Percentiles rank a stretch among this genome's conserved stretches.
Evolutionary conservation across 2,329 filamentous ascomycete genomes (phyloP).

Genomic region (Nothopassalora personata): DNA sequence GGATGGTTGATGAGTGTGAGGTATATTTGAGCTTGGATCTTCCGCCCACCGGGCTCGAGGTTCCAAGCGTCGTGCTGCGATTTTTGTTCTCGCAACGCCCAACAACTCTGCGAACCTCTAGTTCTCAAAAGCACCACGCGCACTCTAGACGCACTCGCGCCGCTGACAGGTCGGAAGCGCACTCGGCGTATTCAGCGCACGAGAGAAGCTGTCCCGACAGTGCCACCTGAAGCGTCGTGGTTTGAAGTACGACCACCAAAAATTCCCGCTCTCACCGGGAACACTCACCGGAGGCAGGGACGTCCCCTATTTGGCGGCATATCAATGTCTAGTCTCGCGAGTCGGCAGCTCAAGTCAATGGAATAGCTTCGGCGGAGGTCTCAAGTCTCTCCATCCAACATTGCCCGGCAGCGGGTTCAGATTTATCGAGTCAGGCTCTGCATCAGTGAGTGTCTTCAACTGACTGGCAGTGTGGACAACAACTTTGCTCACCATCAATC

Average conservation of each 20-base stretch:
- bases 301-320: background rate
- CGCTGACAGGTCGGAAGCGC: too few species aligned
- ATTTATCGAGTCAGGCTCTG: background rate
- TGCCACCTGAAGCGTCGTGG: too few species aligned
- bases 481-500: background rate
- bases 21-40: slow-evolving; percentile 11
- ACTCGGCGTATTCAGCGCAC: too few species aligned
- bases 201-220: too few species aligned
- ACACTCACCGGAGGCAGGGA: too few species aligned
- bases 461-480: background rate
- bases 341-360: background rate
- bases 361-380: background rate
- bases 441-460: background rate
- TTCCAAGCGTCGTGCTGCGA: background rate
- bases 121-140: too few species aligned
- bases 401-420: background rate
- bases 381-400: background rate
- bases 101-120: too few species aligned
- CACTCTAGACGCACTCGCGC: too few species aligned
- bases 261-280: too few species aligned
- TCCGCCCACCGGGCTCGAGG: background rate
- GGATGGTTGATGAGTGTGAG: slow-evolving; percentile 50
- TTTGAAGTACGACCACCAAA: too few species aligned
- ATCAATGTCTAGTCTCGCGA: background rate
- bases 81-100: background rate